These are phyloP conservation scores for Neoarthrinium moseri DNA, from an alignment of 2,329 filamentous ascomycete genomes.

Conservation along the genomic window DNA sequence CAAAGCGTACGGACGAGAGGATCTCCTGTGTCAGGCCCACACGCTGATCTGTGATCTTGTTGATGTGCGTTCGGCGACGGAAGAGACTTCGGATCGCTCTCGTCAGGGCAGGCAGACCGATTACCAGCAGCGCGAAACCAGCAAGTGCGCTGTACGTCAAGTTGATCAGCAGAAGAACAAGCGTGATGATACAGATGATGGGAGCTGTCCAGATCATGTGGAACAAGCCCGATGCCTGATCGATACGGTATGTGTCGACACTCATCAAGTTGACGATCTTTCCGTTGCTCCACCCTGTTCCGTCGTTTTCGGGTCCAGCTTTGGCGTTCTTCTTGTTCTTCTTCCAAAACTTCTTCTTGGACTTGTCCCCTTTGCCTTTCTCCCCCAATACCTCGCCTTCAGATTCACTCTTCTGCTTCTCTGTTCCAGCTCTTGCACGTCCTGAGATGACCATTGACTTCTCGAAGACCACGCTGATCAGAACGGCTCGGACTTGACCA, in stretches of 20 bases:
- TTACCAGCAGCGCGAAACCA: constrained; percentile 78
- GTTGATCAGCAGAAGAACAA: constrained; percentile 81
- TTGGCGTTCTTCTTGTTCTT: constrained; percentile 36
- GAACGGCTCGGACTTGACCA: constrained; percentile 74
- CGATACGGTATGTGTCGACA: constrained; percentile 89
- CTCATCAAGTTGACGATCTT: constrained; percentile 93
- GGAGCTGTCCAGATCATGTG: constrained; percentile 91
- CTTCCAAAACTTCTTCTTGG: constrained; percentile 31
- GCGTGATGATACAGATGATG: constrained; percentile 72
- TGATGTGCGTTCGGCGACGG: constrained; percentile 73
- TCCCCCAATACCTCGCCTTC: constrained; percentile 44
- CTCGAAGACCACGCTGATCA: constrained; percentile 87
- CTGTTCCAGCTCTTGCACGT: constrained; percentile 80
- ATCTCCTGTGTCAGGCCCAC: constrained; percentile 93
- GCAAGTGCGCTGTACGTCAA: constrained; percentile 86
- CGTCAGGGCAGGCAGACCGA: constrained; percentile 76
- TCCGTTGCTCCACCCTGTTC: constrained; percentile 87
- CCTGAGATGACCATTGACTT: constrained; percentile 90
- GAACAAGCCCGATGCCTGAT: constrained; percentile 84
- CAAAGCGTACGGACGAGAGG: constrained; percentile 84
- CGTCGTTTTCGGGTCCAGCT: constrained; percentile 51
- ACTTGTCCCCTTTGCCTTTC: constrained; percentile 38
- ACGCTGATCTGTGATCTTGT: constrained; percentile 90
- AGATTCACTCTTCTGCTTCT: constrained; percentile 33
- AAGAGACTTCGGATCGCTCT: constrained; percentile 76